phyloP scores from a whole-genome alignment of 345 rosid species.

The Jatropha curcas region DNA sequence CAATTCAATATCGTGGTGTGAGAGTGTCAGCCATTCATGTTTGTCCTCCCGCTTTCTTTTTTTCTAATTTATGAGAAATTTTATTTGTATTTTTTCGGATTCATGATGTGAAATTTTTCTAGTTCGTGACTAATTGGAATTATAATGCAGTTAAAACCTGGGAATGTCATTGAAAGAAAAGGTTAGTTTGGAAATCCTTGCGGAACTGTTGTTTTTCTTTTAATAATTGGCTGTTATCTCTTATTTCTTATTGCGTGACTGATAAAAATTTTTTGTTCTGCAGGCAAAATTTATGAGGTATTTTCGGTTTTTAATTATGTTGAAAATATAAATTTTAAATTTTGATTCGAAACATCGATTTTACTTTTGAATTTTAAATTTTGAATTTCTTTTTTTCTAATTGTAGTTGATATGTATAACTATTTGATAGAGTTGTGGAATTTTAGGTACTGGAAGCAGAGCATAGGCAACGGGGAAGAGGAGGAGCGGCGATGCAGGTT shows the following conservation, averaged over 20 bases:
- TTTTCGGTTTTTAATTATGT: not conserved
- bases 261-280: slow-evolving; percentile 11
- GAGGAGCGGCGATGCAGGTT: slow-evolving; percentile 91
- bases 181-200: slow-evolving; percentile 35
- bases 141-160: slow-evolving; percentile 64
- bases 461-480: slow-evolving; percentile 91
- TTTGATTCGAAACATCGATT: no score
- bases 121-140: not conserved
- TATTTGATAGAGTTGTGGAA: slow-evolving; percentile 5
- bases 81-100: not conserved
- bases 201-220: not conserved
- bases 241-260: not conserved
- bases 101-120: not conserved
- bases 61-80: not conserved
- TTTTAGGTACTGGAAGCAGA: slow-evolving; percentile 70
- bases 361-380: not conserved
- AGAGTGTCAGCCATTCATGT: slow-evolving; percentile 82
- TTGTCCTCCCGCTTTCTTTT: not conserved
- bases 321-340: no score
- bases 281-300: slow-evolving; percentile 85
- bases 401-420: not conserved
- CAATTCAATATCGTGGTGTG: slow-evolving; percentile 63
- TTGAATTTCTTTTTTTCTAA: not conserved
- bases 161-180: slow-evolving; percentile 84
- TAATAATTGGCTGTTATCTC: not conserved